A percentile compares a stretch with the other conserved stretches of the same genome.
Conservation (phyloP, 495 filamentous ascomycete genomes). For the Tetracladium marchalianum region DNA sequence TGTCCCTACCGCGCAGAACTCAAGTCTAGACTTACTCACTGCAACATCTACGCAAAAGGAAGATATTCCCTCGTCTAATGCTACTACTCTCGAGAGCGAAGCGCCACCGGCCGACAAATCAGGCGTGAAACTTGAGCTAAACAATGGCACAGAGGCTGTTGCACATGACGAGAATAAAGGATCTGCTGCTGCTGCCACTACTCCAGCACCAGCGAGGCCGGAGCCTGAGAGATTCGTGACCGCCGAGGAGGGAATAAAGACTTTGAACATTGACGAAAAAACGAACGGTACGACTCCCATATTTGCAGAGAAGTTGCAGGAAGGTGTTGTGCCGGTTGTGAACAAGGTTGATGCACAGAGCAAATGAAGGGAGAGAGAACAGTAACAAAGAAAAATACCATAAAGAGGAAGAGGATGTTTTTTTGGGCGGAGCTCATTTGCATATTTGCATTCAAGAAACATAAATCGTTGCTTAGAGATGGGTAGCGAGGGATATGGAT, state of each 20-base stretch:
- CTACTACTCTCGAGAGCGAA: neutral
- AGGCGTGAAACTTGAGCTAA: neutral
- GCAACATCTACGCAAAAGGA: too few species aligned
- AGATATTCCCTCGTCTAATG: neutral
- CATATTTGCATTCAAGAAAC: too few species aligned
- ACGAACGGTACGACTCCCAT: neutral
- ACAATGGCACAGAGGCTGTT: neutral
- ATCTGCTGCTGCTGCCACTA: neutral
- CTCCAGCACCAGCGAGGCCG: slow-evolving; percentile 1
- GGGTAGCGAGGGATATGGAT: too few species aligned
- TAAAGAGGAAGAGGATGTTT: too few species aligned
- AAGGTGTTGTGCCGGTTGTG: neutral
- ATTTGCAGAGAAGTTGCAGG: neutral
- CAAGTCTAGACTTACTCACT: too few species aligned
- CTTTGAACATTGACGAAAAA: slow-evolving; percentile 15
- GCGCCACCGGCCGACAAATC: neutral
- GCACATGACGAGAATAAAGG: neutral
- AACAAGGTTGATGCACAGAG: neutral
- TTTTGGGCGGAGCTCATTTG: too few species aligned
- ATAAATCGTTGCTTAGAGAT: too few species aligned
- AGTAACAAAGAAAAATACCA: neutral
- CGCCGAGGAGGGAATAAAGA: slow-evolving; percentile 8
- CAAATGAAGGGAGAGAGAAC: neutral
- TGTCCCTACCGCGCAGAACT: neutral
- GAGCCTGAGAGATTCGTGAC: slow-evolving; percentile 12